Evolutionary conservation across 495 filamentous ascomycete genomes (phyloP), one percentile per base, ranked within the genome.

Genomic region (Penicillium daleae): DNA sequence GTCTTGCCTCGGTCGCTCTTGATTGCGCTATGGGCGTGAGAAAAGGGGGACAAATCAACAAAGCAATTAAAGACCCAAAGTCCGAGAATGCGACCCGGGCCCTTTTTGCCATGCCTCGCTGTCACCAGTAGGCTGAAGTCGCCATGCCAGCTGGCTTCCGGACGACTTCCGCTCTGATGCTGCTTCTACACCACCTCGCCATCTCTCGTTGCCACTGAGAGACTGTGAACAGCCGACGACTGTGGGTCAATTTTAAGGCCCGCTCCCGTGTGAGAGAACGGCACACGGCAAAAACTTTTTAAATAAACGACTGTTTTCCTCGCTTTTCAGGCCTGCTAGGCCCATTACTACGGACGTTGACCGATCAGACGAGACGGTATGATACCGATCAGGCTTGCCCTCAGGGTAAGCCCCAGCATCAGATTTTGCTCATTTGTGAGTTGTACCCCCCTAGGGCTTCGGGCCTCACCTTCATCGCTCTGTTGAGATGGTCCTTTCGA

Each of bases 121-220:
- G 46, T 48, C 48, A 13, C n/a, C 27, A 39, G 35, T 50, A 57
- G 39, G 21, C 32, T 24, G n/a, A 10, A 22, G 22, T 17, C n/a
- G 42, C 42, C 42, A 13, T 49, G 49, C 56, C 56, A 49, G 29
- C 56, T 56, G 50, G 32, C 44, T 59, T 26, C 31, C 67, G 67
- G 67, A 63, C 67, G 58, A 66, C 61, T 69, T 69, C 67, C 67
- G 67, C 53, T 46, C 31, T 37, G 29, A 57, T 19, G 10, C 39
- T 53, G 29, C 63, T 56, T 33, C 35, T 22, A n/a, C 29, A 31
- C 17, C 21, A 26, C 39, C 52, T 33, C 26, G 24, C 27, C 32
- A 33, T 26, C 35, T 39, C 17, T 49, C 37, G 32, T 24, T 27
- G 24, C 29, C 57, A 31, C 32, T 52, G 26, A 32, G 26, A 33